Conservation (phyloP, 2,329 filamentous ascomycete genomes). For the Pyrenochaeta sp. region DNA sequence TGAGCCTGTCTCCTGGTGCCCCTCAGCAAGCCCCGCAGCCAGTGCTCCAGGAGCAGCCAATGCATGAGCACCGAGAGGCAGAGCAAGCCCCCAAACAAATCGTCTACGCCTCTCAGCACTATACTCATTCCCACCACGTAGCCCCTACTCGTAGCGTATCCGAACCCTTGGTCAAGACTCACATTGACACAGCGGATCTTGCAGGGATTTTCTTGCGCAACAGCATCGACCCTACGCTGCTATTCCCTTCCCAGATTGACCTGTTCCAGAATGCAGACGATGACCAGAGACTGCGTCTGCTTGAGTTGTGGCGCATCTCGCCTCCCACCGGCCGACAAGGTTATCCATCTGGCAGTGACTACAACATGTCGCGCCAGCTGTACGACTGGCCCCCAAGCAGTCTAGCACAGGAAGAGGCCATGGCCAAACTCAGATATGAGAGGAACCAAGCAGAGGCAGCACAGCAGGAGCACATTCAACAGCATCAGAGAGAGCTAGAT, state of each 20-base stretch:
- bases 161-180: conserved; percentile 39
- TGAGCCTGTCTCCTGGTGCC: conserved; percentile 64
- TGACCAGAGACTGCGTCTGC: conserved; percentile 74
- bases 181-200: conserved; percentile 49
- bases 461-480: conserved; percentile 37
- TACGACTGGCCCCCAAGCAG: conserved; percentile 64
- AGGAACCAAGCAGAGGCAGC: conserved; percentile 43
- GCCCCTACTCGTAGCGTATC: conserved; percentile 42
- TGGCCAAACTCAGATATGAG: conserved; percentile 68
- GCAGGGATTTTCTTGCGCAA: conserved; percentile 69
- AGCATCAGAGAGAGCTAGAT: conserved; percentile 37
- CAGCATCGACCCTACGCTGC: conserved; percentile 71
- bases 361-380: conserved; percentile 51
- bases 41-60: conserved; percentile 14
- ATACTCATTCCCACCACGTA: conserved; percentile 79
- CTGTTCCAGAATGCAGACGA: conserved; percentile 79
- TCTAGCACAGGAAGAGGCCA: conserved; percentile 62
- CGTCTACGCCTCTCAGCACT: conserved; percentile 82
- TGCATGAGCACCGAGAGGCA: conserved; percentile 20
- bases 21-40: conserved; percentile 54
- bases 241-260: conserved; percentile 77
- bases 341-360: conserved; percentile 50
- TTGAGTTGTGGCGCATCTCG: conserved; percentile 86
- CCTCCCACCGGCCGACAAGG: conserved; percentile 62
- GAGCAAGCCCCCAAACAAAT: conserved; percentile 56